Evolutionary conservation across 768 basidiomycete genomes (phyloP).

Genomic region (Neoboletus magnificus): DNA sequence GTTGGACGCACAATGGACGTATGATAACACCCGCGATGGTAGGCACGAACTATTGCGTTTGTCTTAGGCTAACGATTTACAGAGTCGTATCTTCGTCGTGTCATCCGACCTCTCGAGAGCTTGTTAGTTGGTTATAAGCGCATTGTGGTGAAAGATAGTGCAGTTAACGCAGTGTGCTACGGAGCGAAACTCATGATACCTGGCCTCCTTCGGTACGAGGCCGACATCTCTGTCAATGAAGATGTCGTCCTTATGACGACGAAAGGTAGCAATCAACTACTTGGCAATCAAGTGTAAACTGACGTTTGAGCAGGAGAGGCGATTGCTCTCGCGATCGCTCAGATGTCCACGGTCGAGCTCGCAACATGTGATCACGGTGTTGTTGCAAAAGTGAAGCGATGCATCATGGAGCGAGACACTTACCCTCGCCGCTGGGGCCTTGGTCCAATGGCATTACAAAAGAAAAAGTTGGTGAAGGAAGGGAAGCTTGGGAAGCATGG

Average conservation of each 20-base stretch:
- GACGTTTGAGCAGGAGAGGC: conserved; percentile 62
- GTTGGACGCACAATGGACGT: conserved; percentile 96
- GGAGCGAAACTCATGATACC: conserved; percentile 99
- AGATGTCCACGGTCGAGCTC: conserved; percentile 98
- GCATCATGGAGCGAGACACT: conserved; percentile 99
- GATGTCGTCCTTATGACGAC: conserved; percentile 99
- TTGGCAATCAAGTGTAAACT: not conserved
- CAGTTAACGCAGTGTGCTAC: conserved; percentile 98
- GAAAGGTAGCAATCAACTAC: conserved; percentile 58
- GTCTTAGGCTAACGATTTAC: conserved; percentile 12
- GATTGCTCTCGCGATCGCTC: conserved; percentile 90
- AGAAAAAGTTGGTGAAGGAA: conserved; percentile 99
- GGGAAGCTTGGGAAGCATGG: conserved; percentile 96
- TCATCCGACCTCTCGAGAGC: conserved; percentile 91
- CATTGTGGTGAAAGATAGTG: conserved; percentile 98
- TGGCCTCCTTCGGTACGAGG: conserved; percentile 93
- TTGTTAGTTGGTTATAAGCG: conserved; percentile 95
- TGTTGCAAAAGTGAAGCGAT: conserved; percentile 97
- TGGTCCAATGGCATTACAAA: conserved; percentile 94
- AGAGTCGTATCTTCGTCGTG: conserved; percentile 97
- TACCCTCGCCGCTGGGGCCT: conserved; percentile 98
- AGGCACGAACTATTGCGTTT: conserved; percentile 18
- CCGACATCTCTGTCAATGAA: conserved; percentile 90
- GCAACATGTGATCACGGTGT: conserved; percentile 98
- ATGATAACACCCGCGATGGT: conserved; percentile 98